Conservation (phyloP, 306 rosid species). For the Albizia julibrissin region DNA sequence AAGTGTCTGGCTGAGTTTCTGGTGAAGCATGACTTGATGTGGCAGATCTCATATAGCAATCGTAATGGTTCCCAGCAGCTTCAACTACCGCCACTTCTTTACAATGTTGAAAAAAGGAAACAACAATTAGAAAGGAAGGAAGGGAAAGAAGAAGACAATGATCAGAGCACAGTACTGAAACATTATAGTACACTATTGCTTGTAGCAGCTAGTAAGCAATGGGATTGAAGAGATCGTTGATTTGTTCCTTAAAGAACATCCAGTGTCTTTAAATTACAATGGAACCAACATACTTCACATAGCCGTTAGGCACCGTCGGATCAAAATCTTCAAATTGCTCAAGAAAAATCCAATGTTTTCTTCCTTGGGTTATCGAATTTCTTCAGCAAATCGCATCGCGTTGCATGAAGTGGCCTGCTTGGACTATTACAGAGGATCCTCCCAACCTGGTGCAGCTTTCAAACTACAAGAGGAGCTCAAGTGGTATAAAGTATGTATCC, state of each 20-base stretch:
- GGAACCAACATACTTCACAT: constrained; percentile 30
- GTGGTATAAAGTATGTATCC: constrained; percentile 21
- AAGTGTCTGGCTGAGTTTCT: no score
- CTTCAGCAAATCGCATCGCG: not conserved
- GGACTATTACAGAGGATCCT: not conserved
- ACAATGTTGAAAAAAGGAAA: no score
- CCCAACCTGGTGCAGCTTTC: constrained; percentile 34
- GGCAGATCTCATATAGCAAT: no score
- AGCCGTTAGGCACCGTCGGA: constrained; percentile 34
- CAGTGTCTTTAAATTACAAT: constrained; percentile 20
- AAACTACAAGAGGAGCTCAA: constrained; percentile 45
- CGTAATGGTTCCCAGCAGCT: not conserved
- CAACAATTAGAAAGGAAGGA: not conserved
- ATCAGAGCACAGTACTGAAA: no score
- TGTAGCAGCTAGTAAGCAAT: constrained; percentile 31
- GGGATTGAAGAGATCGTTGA: constrained; percentile 39
- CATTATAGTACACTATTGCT: constrained; percentile 25
- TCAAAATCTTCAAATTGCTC: constrained; percentile 19
- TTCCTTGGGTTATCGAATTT: constrained; percentile 4
- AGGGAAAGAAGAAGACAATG: no score
- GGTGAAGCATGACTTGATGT: no score
- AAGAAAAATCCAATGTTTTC: not conserved
- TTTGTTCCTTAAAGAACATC: not conserved
- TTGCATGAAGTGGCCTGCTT: constrained; percentile 39
- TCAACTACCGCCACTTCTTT: not conserved